Conservation (phyloP, 768 basidiomycete species). For the Boletus eberwhitei region DNA sequence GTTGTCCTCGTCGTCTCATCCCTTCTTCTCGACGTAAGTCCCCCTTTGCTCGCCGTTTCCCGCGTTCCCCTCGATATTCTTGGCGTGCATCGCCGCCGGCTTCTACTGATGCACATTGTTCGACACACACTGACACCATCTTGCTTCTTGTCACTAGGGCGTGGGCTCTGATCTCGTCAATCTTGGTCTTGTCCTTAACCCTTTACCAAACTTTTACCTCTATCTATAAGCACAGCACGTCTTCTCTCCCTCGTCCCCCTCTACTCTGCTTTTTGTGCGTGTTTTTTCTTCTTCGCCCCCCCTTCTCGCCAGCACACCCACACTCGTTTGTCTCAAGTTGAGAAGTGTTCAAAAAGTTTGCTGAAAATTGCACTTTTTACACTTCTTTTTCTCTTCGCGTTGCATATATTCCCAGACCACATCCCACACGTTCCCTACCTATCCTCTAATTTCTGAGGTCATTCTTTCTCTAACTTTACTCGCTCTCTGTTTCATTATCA, state of each 20-base stretch:
- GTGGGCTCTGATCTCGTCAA: constrained; percentile 33
- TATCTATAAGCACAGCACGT: constrained; percentile 41
- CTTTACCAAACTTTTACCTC: constrained; percentile 33
- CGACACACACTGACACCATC: constrained; percentile 5
- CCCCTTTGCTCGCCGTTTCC: background rate
- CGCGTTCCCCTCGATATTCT: background rate
- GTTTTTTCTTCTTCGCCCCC: constrained; percentile 32
- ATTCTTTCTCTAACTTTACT: constrained; percentile 57
- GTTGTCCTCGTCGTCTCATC: constrained; percentile 12
- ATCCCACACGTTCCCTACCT: constrained; percentile 45
- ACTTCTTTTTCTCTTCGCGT: constrained; percentile 19
- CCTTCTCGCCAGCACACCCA: constrained; percentile 25
- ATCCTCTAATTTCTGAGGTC: constrained; percentile 31
- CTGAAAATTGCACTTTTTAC: constrained; percentile 28
- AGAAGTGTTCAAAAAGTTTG: constrained; percentile 27
- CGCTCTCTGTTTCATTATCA: constrained; percentile 45
- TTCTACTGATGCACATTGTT: background rate
- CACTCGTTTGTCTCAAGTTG: constrained; percentile 30
- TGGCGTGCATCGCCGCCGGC: background rate
- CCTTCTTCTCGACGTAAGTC: constrained; percentile 26
- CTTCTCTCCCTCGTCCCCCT: constrained; percentile 27
- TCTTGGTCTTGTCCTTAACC: constrained; percentile 33
- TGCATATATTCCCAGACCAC: constrained; percentile 30
- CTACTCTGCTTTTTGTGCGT: constrained; percentile 39
- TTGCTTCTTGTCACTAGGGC: constrained; percentile 13